phyloP scores from a whole-genome alignment of 2,329 filamentous ascomycete species.

The Ceratocystis colombiana region DNA sequence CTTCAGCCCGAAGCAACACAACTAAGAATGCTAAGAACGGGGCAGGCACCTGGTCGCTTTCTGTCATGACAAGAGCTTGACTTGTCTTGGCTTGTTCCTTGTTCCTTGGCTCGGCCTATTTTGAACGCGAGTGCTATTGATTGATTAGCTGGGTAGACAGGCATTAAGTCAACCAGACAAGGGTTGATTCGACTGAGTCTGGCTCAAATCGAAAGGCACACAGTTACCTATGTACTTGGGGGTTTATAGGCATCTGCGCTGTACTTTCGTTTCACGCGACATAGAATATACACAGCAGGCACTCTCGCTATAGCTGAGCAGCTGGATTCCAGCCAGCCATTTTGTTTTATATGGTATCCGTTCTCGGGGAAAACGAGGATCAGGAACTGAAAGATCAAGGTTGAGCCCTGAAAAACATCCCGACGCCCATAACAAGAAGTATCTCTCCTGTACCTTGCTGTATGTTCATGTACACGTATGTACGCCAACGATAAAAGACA shows the following conservation, averaged over 20 bases:
- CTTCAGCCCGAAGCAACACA: not conserved
- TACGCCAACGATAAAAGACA: not conserved
- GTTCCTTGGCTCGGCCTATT: constrained; percentile 8
- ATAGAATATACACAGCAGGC: too few species aligned
- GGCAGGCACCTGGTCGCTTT: not conserved
- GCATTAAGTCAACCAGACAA: not conserved
- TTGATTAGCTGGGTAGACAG: constrained; percentile 9
- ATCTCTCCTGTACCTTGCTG: not conserved
- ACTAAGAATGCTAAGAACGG: not conserved
- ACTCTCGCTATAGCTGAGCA: too few species aligned
- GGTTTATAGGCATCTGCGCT: not conserved
- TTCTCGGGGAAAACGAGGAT: not conserved
- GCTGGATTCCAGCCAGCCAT: too few species aligned
- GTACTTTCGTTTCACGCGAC: not conserved
- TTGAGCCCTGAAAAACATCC: not conserved
- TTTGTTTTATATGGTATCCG: too few species aligned
- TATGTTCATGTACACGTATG: not conserved
- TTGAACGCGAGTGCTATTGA: constrained; percentile 11
- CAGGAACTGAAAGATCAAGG: not conserved
- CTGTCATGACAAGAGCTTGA: constrained; percentile 7
- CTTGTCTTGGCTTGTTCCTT: constrained; percentile 7
- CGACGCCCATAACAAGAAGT: not conserved
- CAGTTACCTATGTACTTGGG: not conserved
- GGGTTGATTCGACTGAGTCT: not conserved
- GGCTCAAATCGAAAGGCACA: not conserved